Conservation (phyloP, 306 rosid species). For the Prosopis cineraria region DNA sequence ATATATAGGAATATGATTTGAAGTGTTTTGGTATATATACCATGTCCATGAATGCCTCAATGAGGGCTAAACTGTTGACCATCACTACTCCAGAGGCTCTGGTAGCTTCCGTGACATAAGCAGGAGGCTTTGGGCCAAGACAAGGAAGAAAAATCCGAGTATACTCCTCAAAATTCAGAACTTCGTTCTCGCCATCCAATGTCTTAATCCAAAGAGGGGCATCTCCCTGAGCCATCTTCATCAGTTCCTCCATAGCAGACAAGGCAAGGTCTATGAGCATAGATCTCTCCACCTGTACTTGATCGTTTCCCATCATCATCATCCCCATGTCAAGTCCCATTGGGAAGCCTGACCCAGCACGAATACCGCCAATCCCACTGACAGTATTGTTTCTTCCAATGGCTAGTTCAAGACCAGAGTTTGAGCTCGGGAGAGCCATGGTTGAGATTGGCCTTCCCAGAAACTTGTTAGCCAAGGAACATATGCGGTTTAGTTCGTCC, state of each 20-base stretch:
- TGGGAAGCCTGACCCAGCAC: conserved; percentile 39
- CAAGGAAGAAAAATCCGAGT: conserved; percentile 60
- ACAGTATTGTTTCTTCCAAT: conserved; percentile 57
- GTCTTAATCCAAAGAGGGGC: conserved; percentile 76
- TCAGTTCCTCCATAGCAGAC: conserved; percentile 82
- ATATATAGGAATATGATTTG: too few relatives aligned
- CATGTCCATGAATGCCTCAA: conserved; percentile 84
- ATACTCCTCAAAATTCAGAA: conserved; percentile 73
- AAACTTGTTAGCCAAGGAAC: conserved; percentile 71
- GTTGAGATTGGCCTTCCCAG: conserved; percentile 79
- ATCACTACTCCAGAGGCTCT: conserved; percentile 65
- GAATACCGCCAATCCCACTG: conserved; percentile 41
- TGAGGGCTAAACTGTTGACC: conserved; percentile 70
- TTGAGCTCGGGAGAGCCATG: conserved; percentile 50
- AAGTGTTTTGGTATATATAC: conserved; percentile 37
- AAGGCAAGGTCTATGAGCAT: conserved; percentile 71
- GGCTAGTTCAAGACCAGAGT: conserved; percentile 68
- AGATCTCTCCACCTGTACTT: conserved; percentile 52
- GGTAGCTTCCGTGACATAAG: conserved; percentile 73
- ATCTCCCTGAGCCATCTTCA: conserved; percentile 75
- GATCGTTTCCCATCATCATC: conserved; percentile 61
- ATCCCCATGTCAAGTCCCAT: conserved; percentile 84
- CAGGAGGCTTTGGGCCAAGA: conserved; percentile 53
- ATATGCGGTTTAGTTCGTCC: conserved; percentile 73
- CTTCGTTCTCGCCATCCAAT: conserved; percentile 60